Evolutionary conservation across 106 monocot species (phyloP), one percentile per base, ranked within the genome.

Genomic region (Dendrobium officinale): DNA sequence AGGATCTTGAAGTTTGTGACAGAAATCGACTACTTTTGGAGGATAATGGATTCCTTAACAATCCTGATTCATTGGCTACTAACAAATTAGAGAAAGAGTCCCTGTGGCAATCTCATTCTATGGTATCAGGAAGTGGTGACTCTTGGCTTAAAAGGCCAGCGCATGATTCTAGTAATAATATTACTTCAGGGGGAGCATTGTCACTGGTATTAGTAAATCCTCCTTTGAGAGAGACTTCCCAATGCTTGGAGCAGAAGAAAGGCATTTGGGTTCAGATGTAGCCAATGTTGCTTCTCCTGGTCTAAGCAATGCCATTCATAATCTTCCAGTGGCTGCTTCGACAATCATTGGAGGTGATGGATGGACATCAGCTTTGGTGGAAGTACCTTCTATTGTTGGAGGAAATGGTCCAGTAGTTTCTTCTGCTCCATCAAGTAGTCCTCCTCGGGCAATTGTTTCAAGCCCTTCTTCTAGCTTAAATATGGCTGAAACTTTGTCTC

Each of bases 201-300:
- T 77, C 37, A 68, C 44, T 75, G 72, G 80, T 42, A 56, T 88
- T 45, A 77, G 78, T 66, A 90, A 88, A 58, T 75, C 78, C 3
- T 89, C 91, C 15, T 94, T 91, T 82, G 89, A 94, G 59, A 91
- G 75, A 72, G 93, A 95, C 67, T 93, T 93, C 45, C 95, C 95
- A 59, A 86, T 89, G 33, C 93, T 95, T 79, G 83, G 91, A 75
- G 81, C 82, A 79, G 91, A 94, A 75, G 89, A 88, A 54, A 94
- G 85, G 66, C 85, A 77, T 67, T 56, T 80, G 42, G 75, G 26
- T 67, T 54, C 43, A 31, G 87, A 90, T 55, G 80, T 86, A 43
- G 66, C 43, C 4, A 75, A 83, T 18, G 80, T 92, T 22, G 82
- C 86, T 58, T 87, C 92, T 87, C 86, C 86, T 79, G 82, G 88